Base-by-base conservation (phyloP, 257 asterid genomes). In the Plantago major region DNA sequence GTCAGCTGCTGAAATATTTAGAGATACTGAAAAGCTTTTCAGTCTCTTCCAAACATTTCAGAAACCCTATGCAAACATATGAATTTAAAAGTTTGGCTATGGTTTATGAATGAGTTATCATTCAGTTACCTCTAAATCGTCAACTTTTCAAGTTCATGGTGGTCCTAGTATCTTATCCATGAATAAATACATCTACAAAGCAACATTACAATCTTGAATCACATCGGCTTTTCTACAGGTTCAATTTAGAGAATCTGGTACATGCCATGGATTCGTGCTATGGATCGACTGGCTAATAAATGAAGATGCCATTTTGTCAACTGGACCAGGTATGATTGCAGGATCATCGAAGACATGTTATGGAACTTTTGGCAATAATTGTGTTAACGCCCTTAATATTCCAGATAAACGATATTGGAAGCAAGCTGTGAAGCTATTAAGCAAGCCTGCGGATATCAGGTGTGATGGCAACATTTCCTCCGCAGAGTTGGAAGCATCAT, bases 271-370 rank as follows among this genome's bases (percentile, higher is more conserved):
- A 55, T 77, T 92, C 60, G 95, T 77, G 58, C 62, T 92, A 38
- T 92, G 98, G 98, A 88, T 92, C 47, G 98, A 92, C 68, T 92
- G 95, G 97, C 77, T 81, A 43, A 57, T 91, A 86, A 85, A 53
- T 0, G 74, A 81, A 51, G 77, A 72, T 64, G 67, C 67, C 37
- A 33, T 78, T 72, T 58, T 84, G 61, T 79, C 89, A 26, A 86
- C 93, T 1, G 98, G 97, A 58, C 97, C 97, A 70, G 98, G 97
- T 91, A 49, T 40, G 76, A 67, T 38, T 38, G 10, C 37, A 68
- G 46, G 48, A 56, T 15, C 44, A 57, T 22, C 30, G 46, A 22
- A 59, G 46, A 48, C 38, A 40, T 45, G 11, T 30, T 46, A 45
- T 56, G 22, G 10, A 33, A 33, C 15, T 26, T 9, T 42, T 58